A percentile compares a stretch with the other conserved stretches of the same genome.
These are phyloP conservation scores for Solanum lycopersicoides DNA, from an alignment of 257 asterid genomes.

Conservation along the genomic window DNA sequence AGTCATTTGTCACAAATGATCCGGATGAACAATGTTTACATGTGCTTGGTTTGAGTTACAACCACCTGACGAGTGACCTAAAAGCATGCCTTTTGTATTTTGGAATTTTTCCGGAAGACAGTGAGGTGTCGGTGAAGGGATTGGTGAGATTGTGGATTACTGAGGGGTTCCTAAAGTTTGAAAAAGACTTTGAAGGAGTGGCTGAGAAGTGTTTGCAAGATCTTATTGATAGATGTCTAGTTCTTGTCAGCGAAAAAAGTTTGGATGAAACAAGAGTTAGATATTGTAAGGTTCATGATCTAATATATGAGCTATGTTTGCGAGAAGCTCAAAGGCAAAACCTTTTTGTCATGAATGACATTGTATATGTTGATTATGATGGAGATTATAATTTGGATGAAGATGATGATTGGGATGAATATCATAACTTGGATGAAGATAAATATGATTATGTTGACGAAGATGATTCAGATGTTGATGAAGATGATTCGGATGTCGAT, in stretches of 20 bases:
- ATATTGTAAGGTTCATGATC: conserved; percentile 5
- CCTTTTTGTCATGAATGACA: not conserved
- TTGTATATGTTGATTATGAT: too few species aligned
- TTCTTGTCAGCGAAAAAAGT: not conserved
- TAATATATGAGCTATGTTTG: not conserved
- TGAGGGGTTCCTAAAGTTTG: conserved; percentile 7
- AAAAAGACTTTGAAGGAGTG: not conserved
- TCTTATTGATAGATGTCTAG: not conserved
- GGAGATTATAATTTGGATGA: too few species aligned
- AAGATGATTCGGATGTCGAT: not conserved
- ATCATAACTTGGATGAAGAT: too few species aligned
- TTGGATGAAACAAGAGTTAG: not conserved
- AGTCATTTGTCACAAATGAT: not conserved
- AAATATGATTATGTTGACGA: too few species aligned
- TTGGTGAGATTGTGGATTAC: not conserved
- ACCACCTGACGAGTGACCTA: not conserved
- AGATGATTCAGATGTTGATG: too few species aligned
- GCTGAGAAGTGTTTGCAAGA: conserved; percentile 3
- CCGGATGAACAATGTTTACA: not conserved
- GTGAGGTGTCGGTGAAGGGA: not conserved
- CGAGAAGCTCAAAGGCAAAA: not conserved
- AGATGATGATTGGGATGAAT: too few species aligned
- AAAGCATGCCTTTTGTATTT: not conserved
- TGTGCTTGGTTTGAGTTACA: not conserved
- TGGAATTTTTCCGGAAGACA: not conserved